A percentile compares a stretch with the other conserved stretches of the same genome.
These are phyloP conservation scores for Teratosphaeria zuluensis DNA, from an alignment of 2,329 filamentous ascomycete species.

Conservation along the genomic window DNA sequence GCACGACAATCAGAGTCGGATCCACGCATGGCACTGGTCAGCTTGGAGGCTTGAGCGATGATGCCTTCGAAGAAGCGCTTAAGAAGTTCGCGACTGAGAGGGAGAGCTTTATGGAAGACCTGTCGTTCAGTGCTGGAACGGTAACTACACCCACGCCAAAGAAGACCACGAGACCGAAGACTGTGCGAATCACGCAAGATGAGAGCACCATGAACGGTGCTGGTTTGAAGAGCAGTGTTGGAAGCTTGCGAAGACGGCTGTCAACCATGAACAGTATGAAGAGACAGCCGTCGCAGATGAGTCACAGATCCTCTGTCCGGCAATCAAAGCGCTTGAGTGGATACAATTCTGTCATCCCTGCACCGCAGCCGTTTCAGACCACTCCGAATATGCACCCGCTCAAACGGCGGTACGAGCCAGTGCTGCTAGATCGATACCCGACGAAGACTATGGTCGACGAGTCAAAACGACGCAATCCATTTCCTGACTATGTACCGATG, in stretches of 20 bases:
- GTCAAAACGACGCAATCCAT: constrained; percentile 66
- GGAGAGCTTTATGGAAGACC: constrained; percentile 85
- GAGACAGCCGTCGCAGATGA: constrained; percentile 64
- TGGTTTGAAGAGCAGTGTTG: constrained; percentile 53
- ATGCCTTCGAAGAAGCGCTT: constrained; percentile 88
- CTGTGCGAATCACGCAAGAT: constrained; percentile 77
- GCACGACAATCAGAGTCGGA: constrained; percentile 48
- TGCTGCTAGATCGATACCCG: constrained; percentile 90
- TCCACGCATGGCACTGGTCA: constrained; percentile 14
- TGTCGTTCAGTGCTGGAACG: constrained; percentile 78
- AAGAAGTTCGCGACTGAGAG: constrained; percentile 92
- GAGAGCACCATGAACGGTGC: constrained; percentile 28
- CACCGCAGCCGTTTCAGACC: constrained; percentile 78
- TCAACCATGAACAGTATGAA: constrained; percentile 96
- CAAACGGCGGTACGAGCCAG: constrained; percentile 87
- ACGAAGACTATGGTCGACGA: constrained; percentile 75
- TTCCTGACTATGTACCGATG: constrained; percentile 98
- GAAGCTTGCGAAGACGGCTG: constrained; percentile 84
- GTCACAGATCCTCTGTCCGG: constrained; percentile 61
- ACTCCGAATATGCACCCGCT: constrained; percentile 93
- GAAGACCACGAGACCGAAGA: constrained; percentile 57
- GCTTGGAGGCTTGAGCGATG: constrained; percentile 50
- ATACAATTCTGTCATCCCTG: constrained; percentile 96
- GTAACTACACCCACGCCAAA: constrained; percentile 41
- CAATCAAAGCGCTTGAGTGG: constrained; percentile 86